Percentiles rank a stretch among this genome's conserved stretches.
Evolutionary conservation across 805 yeast genomes (phyloP).

Genomic region (Ogataea angusta): DNA sequence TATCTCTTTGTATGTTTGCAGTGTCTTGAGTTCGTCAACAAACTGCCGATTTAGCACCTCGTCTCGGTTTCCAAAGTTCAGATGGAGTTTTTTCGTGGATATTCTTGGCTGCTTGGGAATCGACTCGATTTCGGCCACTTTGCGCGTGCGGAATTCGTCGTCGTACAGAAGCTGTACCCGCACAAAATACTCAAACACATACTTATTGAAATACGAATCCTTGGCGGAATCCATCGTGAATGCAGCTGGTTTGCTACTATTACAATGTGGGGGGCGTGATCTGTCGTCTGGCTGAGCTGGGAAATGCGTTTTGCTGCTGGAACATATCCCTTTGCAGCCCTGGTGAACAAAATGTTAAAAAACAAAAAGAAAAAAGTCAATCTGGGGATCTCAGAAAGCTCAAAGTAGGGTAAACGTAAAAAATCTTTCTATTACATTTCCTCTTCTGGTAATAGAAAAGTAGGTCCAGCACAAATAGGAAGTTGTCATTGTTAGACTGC

Average conservation of each 20-base stretch:
- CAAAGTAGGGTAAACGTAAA: slow-evolving; percentile 6
- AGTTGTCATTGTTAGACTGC: slow-evolving; percentile 20
- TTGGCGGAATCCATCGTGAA: slow-evolving; percentile 2
- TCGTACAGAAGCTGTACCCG: slow-evolving; percentile 28
- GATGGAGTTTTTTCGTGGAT: slow-evolving; percentile 18
- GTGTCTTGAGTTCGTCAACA: slow-evolving; percentile 13
- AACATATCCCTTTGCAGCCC: not conserved
- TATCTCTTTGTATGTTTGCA: slow-evolving; percentile 16
- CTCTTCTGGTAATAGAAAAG: slow-evolving; percentile 1
- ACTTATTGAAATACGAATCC: slow-evolving; percentile 16
- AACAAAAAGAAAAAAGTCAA: slow-evolving; percentile 4
- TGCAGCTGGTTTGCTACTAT: not conserved
- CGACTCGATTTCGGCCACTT: slow-evolving; percentile 20
- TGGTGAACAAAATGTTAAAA: slow-evolving; percentile 1
- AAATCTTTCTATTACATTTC: slow-evolving; percentile 4
- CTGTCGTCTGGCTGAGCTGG: not conserved
- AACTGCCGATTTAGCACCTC: slow-evolving; percentile 25
- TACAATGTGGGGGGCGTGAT: not conserved
- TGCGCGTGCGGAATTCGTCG: slow-evolving; percentile 14
- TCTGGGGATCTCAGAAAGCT: slow-evolving; percentile 8
- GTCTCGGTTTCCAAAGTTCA: slow-evolving; percentile 23
- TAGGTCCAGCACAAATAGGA: not conserved
- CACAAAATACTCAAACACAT: slow-evolving; percentile 26
- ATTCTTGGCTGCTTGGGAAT: slow-evolving; percentile 22
- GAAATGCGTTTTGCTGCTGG: not conserved